Percentiles rank a stretch among this genome's conserved stretches.
These are phyloP conservation scores for Trichoderma endophyticum DNA, from an alignment of 2,329 filamentous ascomycete species.

Conservation along the genomic window DNA sequence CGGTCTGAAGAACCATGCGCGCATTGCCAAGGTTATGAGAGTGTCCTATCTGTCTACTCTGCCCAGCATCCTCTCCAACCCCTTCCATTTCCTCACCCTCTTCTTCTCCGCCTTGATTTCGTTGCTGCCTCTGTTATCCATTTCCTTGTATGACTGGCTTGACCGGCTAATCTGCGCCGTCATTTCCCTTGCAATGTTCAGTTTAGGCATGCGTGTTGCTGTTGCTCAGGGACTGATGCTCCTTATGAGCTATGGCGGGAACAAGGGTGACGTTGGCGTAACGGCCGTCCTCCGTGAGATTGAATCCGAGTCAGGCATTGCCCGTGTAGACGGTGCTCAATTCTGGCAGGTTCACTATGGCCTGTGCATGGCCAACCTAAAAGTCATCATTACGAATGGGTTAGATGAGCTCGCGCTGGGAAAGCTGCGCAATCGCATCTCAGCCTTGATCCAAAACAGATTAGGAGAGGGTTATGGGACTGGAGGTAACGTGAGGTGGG, in stretches of 20 bases:
- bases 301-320: constrained; percentile 72
- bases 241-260: constrained; percentile 75
- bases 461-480: constrained; percentile 85
- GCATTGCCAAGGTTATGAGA: constrained; percentile 88
- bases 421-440: constrained; percentile 72
- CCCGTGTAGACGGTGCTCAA: constrained; percentile 79
- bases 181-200: constrained; percentile 85
- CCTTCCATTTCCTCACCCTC: constrained; percentile 90
- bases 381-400: constrained; percentile 65
- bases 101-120: constrained; percentile 80
- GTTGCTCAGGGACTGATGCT: constrained; percentile 89
- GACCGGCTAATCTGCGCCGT: constrained; percentile 77
- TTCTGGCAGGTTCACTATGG: constrained; percentile 99
- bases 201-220: constrained; percentile 77
- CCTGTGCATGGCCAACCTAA: constrained; percentile 91
- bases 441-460: constrained; percentile 76
- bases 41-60: constrained; percentile 78
- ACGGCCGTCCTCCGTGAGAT: constrained; percentile 80
- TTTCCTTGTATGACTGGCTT: constrained; percentile 77
- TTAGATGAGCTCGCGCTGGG: constrained; percentile 67
- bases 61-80: constrained; percentile 86
- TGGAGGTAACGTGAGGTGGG: constrained; percentile 79
- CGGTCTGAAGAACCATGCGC: constrained; percentile 81
- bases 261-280: constrained; percentile 47
- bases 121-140: constrained; percentile 74